Evolutionary conservation across 2,329 filamentous ascomycete genomes (phyloP).

Genomic region (Berkeleyomyces basicola): DNA sequence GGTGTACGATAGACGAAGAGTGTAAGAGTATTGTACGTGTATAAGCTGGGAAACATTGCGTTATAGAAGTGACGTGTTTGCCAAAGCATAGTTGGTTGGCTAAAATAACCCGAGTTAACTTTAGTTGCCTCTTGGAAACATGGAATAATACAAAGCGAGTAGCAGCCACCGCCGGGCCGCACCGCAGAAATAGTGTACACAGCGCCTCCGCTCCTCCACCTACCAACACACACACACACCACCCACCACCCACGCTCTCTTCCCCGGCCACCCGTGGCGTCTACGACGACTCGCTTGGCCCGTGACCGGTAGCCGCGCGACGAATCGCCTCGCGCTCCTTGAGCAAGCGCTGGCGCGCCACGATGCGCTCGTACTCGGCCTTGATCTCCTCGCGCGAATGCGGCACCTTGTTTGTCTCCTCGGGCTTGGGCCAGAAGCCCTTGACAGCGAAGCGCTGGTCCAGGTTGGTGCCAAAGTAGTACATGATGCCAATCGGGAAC

Average conservation of each 20-base stretch:
- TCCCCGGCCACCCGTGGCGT: neutral
- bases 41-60: neutral
- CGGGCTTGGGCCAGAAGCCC: conserved; percentile 81
- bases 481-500: conserved; percentile 98
- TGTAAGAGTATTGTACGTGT: neutral
- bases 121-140: neutral
- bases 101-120: neutral
- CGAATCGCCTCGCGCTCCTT: conserved; percentile 36
- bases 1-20: neutral
- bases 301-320: conserved; percentile 18
- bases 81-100: neutral
- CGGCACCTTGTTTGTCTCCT: conserved; percentile 61
- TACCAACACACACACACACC: neutral
- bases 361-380: conserved; percentile 60
- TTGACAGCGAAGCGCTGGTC: conserved; percentile 78
- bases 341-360: conserved; percentile 51
- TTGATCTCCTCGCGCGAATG: conserved; percentile 69
- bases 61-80: neutral
- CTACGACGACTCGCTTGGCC: conserved; percentile 13
- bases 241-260: neutral
- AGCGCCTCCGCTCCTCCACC: neutral
- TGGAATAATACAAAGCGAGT: neutral
- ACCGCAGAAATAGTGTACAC: neutral
- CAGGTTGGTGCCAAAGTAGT: conserved; percentile 98
- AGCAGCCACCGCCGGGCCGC: neutral